Conservation (phyloP, 2,329 filamentous ascomycete species). For the Fusarium sp. region DNA sequence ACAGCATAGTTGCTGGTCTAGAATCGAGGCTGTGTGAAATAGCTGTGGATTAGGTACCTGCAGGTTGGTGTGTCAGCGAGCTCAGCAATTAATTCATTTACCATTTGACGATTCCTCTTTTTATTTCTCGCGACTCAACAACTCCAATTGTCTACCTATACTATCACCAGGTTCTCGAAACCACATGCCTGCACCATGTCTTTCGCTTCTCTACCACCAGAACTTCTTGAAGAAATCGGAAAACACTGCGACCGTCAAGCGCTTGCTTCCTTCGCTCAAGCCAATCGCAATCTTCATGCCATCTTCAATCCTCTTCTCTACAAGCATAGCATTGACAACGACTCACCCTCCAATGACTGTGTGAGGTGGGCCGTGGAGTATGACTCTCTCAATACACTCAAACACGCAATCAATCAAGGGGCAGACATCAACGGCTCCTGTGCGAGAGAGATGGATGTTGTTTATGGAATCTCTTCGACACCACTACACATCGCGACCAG, state of each 20-base stretch:
- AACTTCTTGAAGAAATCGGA: background rate
- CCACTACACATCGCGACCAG: slow-evolving; percentile 11
- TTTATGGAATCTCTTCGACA: background rate
- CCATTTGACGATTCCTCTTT: background rate
- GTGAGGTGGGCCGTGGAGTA: slow-evolving; percentile 6
- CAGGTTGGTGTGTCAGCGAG: background rate
- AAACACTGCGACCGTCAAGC: background rate
- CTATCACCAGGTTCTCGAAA: background rate
- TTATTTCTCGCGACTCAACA: background rate
- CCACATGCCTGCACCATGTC: background rate
- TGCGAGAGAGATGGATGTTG: background rate
- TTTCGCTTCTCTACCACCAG: background rate
- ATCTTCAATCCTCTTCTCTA: slow-evolving; percentile 17
- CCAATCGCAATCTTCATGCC: background rate
- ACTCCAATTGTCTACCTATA: background rate
- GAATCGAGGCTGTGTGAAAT: background rate
- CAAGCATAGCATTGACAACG: slow-evolving; percentile 5
- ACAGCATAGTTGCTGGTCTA: background rate
- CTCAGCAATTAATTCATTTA: background rate
- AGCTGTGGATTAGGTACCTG: background rate
- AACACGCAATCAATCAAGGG: slow-evolving; percentile 8
- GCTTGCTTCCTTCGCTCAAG: slow-evolving; percentile 1
- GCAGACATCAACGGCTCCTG: slow-evolving; percentile 1
- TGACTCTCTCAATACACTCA: slow-evolving; percentile 3
- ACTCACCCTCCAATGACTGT: background rate